Base-by-base conservation (phyloP, 495 filamentous ascomycete species). In the Neurospora sp. region DNA sequence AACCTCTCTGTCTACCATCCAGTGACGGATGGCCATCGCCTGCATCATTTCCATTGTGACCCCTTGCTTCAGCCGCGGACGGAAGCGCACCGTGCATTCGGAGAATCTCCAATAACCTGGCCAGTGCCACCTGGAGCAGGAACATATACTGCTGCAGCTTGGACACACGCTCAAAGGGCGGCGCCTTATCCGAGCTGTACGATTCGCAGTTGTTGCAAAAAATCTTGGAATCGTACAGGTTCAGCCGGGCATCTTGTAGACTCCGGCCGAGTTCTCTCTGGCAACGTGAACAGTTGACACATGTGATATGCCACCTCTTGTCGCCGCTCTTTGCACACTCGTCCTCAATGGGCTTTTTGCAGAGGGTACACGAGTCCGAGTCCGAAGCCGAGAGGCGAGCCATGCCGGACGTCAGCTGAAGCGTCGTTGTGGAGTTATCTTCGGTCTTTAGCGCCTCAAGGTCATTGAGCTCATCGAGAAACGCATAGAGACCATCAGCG, bases 61-160 rank as follows among this genome's bases (percentile, higher is more conserved):
- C 92, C 42, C 92, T 88, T 77, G 94, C 93, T 78, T 96, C 94
- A 66, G 91, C 90, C 39, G 91, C 89, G 69, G 89, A 89, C 42
- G 92, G 90, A 69, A 99, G 81, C 24, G 92, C 91, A 70, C 94
- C 94, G 74, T 89, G 94, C 71, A 86, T 90, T 72, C 93, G 90
- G 62, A 99, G 88, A 24, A 94, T 96, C 21, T 94, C 90, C 43
- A 99, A 86, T 40, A 99, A 86, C 71, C 96, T 88, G 9, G 96
- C 96, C 69, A 98, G 89, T 45, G 96, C 96, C 37, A 98, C 94
- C 78, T 91, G 89, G 39, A 99, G 84, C 54, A 99, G 84, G 81
- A 96, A 98, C 15, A 98, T 90, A 77, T 97, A 99, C 81, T 98
- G 96, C 79, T 93, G 90, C 71, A 99, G 85, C 78, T 95, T 92